These are phyloP conservation scores for Macadamia integrifolia DNA, from an alignment of 164 flowering plant species.

Conservation along the genomic window DNA sequence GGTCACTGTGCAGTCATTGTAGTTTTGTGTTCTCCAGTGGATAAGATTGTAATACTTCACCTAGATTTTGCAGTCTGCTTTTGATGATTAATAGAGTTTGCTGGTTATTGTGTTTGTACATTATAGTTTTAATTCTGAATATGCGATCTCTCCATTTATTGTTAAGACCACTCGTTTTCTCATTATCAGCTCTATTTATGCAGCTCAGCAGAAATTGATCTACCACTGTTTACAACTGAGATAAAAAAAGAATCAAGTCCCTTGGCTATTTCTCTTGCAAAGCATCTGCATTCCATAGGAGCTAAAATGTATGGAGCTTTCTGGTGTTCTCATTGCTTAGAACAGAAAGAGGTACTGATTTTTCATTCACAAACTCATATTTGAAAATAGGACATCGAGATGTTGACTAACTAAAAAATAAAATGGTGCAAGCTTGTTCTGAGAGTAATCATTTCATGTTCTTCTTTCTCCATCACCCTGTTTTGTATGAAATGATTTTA, in stretches of 20 bases:
- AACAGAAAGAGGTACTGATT: slow-evolving; percentile 76
- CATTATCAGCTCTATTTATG: neutral
- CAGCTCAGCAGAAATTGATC: slow-evolving; percentile 50
- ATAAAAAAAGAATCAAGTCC: slow-evolving; percentile 66
- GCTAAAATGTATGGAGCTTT: slow-evolving; percentile 99
- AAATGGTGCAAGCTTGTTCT: neutral
- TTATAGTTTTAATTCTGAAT: too few relatives aligned
- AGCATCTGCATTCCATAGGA: slow-evolving; percentile 69
- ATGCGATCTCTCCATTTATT: neutral
- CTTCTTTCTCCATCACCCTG: neutral
- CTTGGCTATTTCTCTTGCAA: slow-evolving; percentile 73
- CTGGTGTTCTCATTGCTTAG: slow-evolving; percentile 96
- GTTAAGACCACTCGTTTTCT: neutral
- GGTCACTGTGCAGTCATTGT: too few relatives aligned
- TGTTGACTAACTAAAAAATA: neutral
- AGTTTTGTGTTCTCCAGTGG: too few relatives aligned
- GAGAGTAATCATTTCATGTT: neutral
- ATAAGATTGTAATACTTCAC: too few relatives aligned
- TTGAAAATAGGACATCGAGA: neutral
- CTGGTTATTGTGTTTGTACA: too few relatives aligned
- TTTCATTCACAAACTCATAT: neutral
- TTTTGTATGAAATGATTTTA: too few relatives aligned
- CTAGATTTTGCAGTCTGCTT: too few relatives aligned
- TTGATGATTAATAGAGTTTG: too few relatives aligned
- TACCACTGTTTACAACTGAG: slow-evolving; percentile 55